Percentiles rank a stretch among this genome's conserved stretches.
These are phyloP conservation scores for Moesziomyces sp. DNA, from an alignment of 1,284 basidiomycete genomes.

Conservation along the genomic window DNA sequence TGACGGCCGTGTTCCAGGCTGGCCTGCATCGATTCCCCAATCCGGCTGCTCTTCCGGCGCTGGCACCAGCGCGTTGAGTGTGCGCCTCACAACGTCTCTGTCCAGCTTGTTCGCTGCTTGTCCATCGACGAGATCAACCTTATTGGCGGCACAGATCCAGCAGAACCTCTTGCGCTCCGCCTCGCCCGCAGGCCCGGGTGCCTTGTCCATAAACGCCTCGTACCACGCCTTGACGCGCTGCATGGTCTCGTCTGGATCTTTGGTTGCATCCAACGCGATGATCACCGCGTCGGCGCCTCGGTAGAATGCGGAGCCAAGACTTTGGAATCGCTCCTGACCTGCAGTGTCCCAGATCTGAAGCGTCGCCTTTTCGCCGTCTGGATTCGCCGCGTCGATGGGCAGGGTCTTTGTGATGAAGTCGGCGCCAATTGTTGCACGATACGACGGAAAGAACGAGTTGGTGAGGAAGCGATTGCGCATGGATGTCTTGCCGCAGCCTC, in stretches of 20 bases:
- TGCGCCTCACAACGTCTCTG: constrained; percentile 10
- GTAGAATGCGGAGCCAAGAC: constrained; percentile 61
- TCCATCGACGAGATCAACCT: constrained; percentile 37
- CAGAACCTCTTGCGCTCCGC: constrained; percentile 45
- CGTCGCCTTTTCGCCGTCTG: constrained; percentile 35
- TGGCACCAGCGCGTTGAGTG: constrained; percentile 27
- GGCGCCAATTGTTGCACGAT: constrained; percentile 60
- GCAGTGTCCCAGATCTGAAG: constrained; percentile 59
- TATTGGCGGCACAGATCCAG: constrained; percentile 60
- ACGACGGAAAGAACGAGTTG: constrained; percentile 40
- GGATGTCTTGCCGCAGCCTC: constrained; percentile 54
- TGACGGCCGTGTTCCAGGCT: constrained; percentile 6
- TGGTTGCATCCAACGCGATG: constrained; percentile 47
- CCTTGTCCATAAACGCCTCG: constrained; percentile 52
- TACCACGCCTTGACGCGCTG: constrained; percentile 42
- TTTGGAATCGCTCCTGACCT: constrained; percentile 63
- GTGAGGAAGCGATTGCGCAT: constrained; percentile 52
- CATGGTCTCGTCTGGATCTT: constrained; percentile 13
- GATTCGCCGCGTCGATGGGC: constrained; percentile 13
- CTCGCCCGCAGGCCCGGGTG: constrained; percentile 38
- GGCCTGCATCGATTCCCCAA: constrained; percentile 19
- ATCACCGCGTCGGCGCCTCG: constrained; percentile 61
- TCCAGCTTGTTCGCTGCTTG: not conserved
- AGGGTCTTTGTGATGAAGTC: constrained; percentile 60
- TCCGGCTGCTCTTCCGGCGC: constrained; percentile 20